Conservation (phyloP, 2,329 filamentous ascomycete genomes). For the Epichloe elymi region DNA sequence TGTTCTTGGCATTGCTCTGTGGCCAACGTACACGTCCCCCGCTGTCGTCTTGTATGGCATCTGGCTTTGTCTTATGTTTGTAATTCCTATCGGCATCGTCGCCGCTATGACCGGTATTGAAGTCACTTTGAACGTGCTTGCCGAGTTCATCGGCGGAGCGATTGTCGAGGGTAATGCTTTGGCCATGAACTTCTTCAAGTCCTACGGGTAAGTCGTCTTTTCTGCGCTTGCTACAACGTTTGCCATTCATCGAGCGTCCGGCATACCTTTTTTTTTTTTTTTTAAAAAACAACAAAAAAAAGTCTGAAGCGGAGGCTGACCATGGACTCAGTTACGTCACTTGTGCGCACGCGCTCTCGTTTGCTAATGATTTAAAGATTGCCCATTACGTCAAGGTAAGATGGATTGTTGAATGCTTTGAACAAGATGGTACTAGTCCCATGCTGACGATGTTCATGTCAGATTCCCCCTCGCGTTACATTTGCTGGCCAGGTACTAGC, state of each 20-base stretch:
- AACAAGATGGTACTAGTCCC: no score
- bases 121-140: conserved; percentile 30
- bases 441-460: no score
- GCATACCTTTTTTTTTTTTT: no score
- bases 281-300: no score
- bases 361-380: conserved; percentile 22
- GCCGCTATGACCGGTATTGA: conserved; percentile 28
- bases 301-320: background rate
- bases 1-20: conserved; percentile 22
- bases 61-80: conserved; percentile 26
- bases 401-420: background rate
- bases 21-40: conserved; percentile 28
- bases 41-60: conserved; percentile 31
- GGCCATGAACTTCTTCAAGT: conserved; percentile 35
- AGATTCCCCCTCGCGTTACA: conserved; percentile 23
- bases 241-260: background rate
- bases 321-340: conserved; percentile 15
- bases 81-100: conserved; percentile 31
- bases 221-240: background rate
- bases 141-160: conserved; percentile 34
- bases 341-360: conserved; percentile 22
- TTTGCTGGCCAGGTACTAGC: conserved; percentile 24
- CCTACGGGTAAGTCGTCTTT: conserved; percentile 15
- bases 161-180: conserved; percentile 29
- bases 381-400: conserved; percentile 30